A percentile compares a stretch with the other conserved stretches of the same genome.
phyloP scores from a whole-genome alignment of 2,329 filamentous ascomycete genomes.

The Aspergillus sp. region DNA sequence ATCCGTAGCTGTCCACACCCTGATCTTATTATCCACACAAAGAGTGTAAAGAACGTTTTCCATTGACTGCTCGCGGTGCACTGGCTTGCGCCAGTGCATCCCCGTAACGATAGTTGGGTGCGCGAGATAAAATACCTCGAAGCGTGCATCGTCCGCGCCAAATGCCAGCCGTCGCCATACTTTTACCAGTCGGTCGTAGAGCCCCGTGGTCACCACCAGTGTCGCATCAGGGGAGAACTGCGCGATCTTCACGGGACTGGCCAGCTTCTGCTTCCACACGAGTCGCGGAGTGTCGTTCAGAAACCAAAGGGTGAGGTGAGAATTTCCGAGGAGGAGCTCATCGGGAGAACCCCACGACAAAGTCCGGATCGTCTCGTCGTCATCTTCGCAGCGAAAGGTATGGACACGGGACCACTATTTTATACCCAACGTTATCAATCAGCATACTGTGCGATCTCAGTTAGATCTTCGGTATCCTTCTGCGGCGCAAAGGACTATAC shows the following conservation, averaged over 20 bases:
- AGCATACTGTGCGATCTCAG: not conserved
- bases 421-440: slow-evolving; percentile 13
- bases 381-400: slow-evolving; percentile 38
- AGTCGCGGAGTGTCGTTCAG: slow-evolving; percentile 37
- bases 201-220: slow-evolving; percentile 72
- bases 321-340: slow-evolving; percentile 73
- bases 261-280: slow-evolving; percentile 67
- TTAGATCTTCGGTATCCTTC: no score
- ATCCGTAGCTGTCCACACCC: slow-evolving; percentile 76
- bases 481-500: no score
- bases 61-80: slow-evolving; percentile 65
- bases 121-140: slow-evolving; percentile 84
- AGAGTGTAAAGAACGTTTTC: slow-evolving; percentile 88
- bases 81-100: slow-evolving; percentile 75
- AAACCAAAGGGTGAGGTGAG: slow-evolving; percentile 61
- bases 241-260: slow-evolving; percentile 65
- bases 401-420: slow-evolving; percentile 53
- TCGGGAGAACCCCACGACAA: slow-evolving; percentile 83
- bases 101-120: slow-evolving; percentile 74
- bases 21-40: slow-evolving; percentile 68
- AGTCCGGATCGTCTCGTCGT: slow-evolving; percentile 40
- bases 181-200: slow-evolving; percentile 76
- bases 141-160: slow-evolving; percentile 71
- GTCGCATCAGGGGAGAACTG: slow-evolving; percentile 78
- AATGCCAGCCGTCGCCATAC: slow-evolving; percentile 86